These are phyloP conservation scores for Chaetomium fimeti DNA, from an alignment of 495 filamentous ascomycete genomes.

Conservation along the genomic window DNA sequence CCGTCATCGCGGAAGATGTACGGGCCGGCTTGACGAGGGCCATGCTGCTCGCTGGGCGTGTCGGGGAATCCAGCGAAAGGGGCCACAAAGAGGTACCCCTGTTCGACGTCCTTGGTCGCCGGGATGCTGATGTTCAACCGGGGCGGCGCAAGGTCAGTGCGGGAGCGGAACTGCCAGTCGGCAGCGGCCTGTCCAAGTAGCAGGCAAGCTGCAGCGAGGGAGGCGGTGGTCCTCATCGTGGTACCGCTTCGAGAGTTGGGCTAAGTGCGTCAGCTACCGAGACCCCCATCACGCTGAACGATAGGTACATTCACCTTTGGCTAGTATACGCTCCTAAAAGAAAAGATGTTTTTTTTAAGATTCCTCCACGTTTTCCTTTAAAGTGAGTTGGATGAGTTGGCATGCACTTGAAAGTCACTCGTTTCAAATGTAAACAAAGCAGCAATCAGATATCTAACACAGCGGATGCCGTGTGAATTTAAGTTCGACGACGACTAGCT, in stretches of 20 bases:
- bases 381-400: neutral
- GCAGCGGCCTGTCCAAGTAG: slow-evolving; percentile 38
- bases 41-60: slow-evolving; percentile 45
- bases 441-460: neutral
- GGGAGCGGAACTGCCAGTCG: slow-evolving; percentile 58
- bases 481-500: neutral
- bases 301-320: slow-evolving; percentile 60
- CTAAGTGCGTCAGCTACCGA: slow-evolving; percentile 46
- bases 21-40: slow-evolving; percentile 54
- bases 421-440: neutral
- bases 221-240: slow-evolving; percentile 40
- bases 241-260: slow-evolving; percentile 16
- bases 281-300: slow-evolving; percentile 36
- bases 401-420: neutral
- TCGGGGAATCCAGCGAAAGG: slow-evolving; percentile 52
- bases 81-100: slow-evolving; percentile 56
- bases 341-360: neutral
- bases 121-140: slow-evolving; percentile 57
- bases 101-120: slow-evolving; percentile 47
- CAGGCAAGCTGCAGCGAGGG: slow-evolving; percentile 30
- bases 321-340: slow-evolving; percentile 43
- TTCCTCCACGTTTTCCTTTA: slow-evolving; percentile 12
- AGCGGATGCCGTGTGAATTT: neutral
- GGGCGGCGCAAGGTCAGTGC: slow-evolving; percentile 56
- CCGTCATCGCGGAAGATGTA: slow-evolving; percentile 57